Evolutionary conservation across 2,329 filamentous ascomycete species (phyloP).

Genomic region (Epichloe hybrida): DNA sequence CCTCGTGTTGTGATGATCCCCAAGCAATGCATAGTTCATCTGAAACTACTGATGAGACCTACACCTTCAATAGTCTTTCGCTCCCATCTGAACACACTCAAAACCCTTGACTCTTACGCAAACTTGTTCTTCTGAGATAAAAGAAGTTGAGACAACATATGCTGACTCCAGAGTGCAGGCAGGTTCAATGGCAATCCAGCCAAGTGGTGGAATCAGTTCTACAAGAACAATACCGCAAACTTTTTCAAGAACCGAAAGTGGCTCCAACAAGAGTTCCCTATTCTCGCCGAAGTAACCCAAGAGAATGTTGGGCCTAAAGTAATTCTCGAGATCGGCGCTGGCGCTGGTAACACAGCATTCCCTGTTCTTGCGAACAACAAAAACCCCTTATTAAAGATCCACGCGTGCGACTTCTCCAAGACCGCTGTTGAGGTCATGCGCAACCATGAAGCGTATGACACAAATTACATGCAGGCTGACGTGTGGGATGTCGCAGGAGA

Average conservation of each 20-base stretch:
- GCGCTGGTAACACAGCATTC: slow-evolving; percentile 93
- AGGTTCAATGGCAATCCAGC: slow-evolving; percentile 84
- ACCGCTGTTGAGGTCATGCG: slow-evolving; percentile 91
- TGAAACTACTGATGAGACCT: slow-evolving; percentile 48
- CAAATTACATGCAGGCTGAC: slow-evolving; percentile 64
- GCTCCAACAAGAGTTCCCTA: slow-evolving; percentile 89
- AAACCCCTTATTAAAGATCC: slow-evolving; percentile 69
- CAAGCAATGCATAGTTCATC: slow-evolving; percentile 56
- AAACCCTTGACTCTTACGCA: slow-evolving; percentile 1
- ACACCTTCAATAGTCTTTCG: slow-evolving; percentile 48
- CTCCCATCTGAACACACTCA: slow-evolving; percentile 50
- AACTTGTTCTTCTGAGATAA: neutral
- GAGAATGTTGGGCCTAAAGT: slow-evolving; percentile 55
- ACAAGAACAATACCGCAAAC: slow-evolving; percentile 92
- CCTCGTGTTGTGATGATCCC: slow-evolving; percentile 41
- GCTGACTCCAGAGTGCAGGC: slow-evolving; percentile 35
- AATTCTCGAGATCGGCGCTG: slow-evolving; percentile 83
- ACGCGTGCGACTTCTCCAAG: slow-evolving; percentile 94
- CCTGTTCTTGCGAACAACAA: slow-evolving; percentile 74
- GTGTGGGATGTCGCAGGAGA: slow-evolving; percentile 82
- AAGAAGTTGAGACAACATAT: neutral
- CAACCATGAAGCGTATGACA: slow-evolving; percentile 60
- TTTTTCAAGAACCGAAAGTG: slow-evolving; percentile 99
- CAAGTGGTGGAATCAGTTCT: slow-evolving; percentile 97
- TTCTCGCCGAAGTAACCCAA: slow-evolving; percentile 63